These are phyloP conservation scores for Aspergillus sp. DNA, from an alignment of 2,329 filamentous ascomycete species.

Conservation along the genomic window DNA sequence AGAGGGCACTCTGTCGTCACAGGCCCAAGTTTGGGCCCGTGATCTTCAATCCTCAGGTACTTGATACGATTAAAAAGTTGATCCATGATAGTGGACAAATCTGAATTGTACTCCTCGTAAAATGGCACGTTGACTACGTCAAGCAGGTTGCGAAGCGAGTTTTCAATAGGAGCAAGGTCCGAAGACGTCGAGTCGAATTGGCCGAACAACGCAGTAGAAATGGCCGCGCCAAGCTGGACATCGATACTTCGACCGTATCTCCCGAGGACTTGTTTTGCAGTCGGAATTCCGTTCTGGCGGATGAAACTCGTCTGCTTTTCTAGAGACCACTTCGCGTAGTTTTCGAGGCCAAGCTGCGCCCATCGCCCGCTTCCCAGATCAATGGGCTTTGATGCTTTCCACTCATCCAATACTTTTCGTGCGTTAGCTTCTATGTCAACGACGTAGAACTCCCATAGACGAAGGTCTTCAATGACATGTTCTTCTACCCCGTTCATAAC, in stretches of 20 bases:
- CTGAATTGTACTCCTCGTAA: constrained; percentile 88
- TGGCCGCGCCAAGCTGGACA: constrained; percentile 66
- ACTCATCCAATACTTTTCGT: constrained; percentile 68
- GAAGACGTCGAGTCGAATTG: constrained; percentile 57
- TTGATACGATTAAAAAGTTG: constrained; percentile 94
- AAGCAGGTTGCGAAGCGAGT: constrained; percentile 60
- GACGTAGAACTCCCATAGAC: constrained; percentile 92
- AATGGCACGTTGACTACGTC: constrained; percentile 84
- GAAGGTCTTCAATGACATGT: constrained; percentile 72
- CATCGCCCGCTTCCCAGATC: constrained; percentile 18
- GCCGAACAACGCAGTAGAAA: constrained; percentile 69
- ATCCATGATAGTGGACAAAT: constrained; percentile 78
- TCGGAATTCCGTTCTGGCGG: constrained; percentile 66
- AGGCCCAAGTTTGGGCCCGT: constrained; percentile 82
- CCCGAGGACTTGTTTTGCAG: constrained; percentile 73
- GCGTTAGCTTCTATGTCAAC: constrained; percentile 74
- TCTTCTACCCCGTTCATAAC: constrained; percentile 85
- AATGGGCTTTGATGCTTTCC: constrained; percentile 53
- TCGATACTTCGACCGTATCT: constrained; percentile 73
- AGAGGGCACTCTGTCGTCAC: constrained; percentile 76
- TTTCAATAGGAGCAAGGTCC: constrained; percentile 48
- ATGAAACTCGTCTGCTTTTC: constrained; percentile 62
- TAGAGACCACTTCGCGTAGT: constrained; percentile 55
- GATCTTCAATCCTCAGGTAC: constrained; percentile 87
- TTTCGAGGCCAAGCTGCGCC: constrained; percentile 40